phyloP scores from a whole-genome alignment of 306 rosid species.

The Sicyos edulis region DNA sequence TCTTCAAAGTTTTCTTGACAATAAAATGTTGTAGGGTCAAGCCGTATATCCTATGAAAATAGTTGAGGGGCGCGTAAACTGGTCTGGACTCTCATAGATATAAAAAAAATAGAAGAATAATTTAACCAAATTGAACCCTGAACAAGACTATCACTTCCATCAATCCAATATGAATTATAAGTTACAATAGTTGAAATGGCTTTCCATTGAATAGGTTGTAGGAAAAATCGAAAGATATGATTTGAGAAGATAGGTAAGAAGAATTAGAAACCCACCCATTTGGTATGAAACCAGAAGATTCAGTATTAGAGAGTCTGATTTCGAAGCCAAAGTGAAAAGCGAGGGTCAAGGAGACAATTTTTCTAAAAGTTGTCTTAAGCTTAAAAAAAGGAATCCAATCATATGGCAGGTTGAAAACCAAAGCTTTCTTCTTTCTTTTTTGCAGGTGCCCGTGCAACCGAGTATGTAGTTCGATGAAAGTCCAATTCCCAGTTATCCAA shows the following conservation, averaged over 20 bases:
- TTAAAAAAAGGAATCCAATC: neutral
- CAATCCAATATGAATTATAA: neutral
- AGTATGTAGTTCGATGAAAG: too few relatives aligned
- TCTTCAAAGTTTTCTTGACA: too few relatives aligned
- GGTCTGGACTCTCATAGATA: too few relatives aligned
- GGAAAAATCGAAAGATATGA: neutral
- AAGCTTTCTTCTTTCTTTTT: neutral
- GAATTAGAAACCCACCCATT: neutral
- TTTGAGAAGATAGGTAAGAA: neutral
- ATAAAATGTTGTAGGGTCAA: too few relatives aligned
- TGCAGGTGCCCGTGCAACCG: too few relatives aligned
- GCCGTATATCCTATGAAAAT: too few relatives aligned
- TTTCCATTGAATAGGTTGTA: neutral
- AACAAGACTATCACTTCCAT: neutral
- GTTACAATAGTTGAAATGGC: neutral
- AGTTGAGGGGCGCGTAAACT: too few relatives aligned
- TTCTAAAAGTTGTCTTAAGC: neutral
- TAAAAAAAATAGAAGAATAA: too few relatives aligned
- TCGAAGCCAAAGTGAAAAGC: neutral
- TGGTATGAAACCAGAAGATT: neutral
- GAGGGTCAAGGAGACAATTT: neutral
- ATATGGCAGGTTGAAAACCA: neutral
- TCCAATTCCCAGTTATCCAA: too few relatives aligned
- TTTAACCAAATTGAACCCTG: neutral
- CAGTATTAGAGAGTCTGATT: neutral